Evolutionary conservation across 2,329 filamentous ascomycete genomes (phyloP), one percentile per base, ranked within the genome.

Genomic region (Aspergillus aculeatus): DNA sequence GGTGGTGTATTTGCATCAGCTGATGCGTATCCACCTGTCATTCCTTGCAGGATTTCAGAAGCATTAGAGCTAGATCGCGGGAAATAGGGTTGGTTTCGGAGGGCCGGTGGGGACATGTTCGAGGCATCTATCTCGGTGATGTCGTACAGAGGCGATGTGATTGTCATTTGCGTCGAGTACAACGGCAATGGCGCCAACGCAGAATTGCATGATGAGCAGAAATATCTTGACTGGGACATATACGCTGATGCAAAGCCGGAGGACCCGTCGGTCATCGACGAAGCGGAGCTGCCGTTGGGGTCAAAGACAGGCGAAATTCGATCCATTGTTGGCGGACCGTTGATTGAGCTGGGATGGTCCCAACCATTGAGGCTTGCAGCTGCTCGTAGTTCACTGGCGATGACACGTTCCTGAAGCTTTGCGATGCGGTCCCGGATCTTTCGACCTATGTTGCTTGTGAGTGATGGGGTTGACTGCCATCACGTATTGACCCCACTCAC

Each of bases 371-470:
- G 56, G 23, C 58, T 67, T 3, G 71, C 71, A 1, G 69, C 67
- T 1, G 71, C 71, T 52, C 68, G 63, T 1, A 74, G 66, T 51
- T 74, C 71, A 54, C 71, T 74, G 7, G 71, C 72, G 11, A 74
- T 71, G 5, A 74, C 72, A 2, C 71, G 71, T 38, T 74, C 72
- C 59, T 74, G 72, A 2, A 74, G 67, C 54, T 73, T 74, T 19
- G 71, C 69, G 49, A 74, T 73, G 5, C 72, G 69, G 31, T 74
- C 72, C 49, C 72, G 64, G 38, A 73, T 73, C 35, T 74, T 74
- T 29, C 71, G 68, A 6, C 72, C 72, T 74, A 19, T 16, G n/a
- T 4, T 11, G 12, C 9, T 19, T 14, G 35, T 58, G 11, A 51
- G 35, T 47, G n/a, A 32, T 21, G n/a, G 9, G 9, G 4, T 31